Evolutionary conservation across 1,284 basidiomycete species (phyloP).

Genomic region (Ganoderma lingzhi): DNA sequence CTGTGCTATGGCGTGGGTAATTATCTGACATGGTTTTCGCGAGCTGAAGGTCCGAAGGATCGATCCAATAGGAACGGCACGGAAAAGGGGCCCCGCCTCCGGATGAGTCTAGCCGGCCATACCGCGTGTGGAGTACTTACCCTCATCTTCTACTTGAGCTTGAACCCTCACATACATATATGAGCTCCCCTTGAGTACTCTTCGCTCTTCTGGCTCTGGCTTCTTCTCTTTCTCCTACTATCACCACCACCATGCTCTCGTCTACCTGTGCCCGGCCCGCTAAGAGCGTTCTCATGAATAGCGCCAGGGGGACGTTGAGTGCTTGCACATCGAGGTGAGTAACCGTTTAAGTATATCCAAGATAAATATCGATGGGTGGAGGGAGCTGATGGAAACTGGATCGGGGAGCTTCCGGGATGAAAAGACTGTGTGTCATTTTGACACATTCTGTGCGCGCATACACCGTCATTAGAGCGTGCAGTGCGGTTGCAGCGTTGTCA

Average conservation of each 20-base stretch:
- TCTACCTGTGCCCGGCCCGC: slow-evolving; percentile 19
- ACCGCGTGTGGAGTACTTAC: background rate
- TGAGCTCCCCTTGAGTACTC: background rate
- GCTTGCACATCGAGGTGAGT: slow-evolving; percentile 21
- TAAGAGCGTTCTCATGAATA: slow-evolving; percentile 8
- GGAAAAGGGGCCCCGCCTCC: slow-evolving; percentile 4
- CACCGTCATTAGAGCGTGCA: background rate
- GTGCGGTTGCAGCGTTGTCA: background rate
- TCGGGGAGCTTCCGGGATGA: background rate
- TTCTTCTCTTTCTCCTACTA: background rate
- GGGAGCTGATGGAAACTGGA: background rate
- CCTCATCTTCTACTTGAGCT: background rate
- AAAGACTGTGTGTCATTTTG: background rate
- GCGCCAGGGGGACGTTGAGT: slow-evolving; percentile 8
- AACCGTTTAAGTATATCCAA: background rate
- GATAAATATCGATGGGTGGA: background rate
- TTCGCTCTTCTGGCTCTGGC: background rate
- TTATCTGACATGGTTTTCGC: background rate
- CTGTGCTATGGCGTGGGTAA: background rate
- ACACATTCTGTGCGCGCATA: slow-evolving; percentile 4
- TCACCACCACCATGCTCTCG: slow-evolving; percentile 4
- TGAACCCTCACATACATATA: background rate
- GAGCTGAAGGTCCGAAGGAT: background rate
- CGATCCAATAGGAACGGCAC: background rate
- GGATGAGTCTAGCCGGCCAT: background rate